These are phyloP conservation scores for Naganishia vaughanmartiniae DNA, from an alignment of 768 basidiomycete species.

Conservation along the genomic window DNA sequence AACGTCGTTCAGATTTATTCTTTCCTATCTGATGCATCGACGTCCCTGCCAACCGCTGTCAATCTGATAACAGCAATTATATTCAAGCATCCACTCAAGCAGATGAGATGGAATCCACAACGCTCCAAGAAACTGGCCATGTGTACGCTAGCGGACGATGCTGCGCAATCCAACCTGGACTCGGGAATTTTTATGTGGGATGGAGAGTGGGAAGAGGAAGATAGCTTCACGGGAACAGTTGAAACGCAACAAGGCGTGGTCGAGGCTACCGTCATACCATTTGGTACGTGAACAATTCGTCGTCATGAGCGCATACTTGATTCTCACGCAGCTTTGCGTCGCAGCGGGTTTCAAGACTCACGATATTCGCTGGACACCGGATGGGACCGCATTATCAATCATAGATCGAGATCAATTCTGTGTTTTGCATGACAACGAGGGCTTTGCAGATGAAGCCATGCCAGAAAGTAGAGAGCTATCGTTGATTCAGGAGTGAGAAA, in stretches of 20 bases:
- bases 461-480: slow-evolving; percentile 19
- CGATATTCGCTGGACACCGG: slow-evolving; percentile 75
- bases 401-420: slow-evolving; percentile 78
- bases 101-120: slow-evolving; percentile 79
- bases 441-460: background rate
- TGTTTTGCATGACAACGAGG: slow-evolving; percentile 42
- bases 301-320: background rate
- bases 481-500: slow-evolving; percentile 19
- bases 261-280: slow-evolving; percentile 84
- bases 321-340: background rate
- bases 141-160: slow-evolving; percentile 65
- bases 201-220: slow-evolving; percentile 46
- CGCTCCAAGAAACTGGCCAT: slow-evolving; percentile 68
- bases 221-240: background rate
- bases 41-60: slow-evolving; percentile 57
- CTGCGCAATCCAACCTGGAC: slow-evolving; percentile 57
- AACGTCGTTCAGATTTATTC: slow-evolving; percentile 67
- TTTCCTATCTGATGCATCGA: slow-evolving; percentile 64
- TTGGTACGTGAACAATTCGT: slow-evolving; percentile 59
- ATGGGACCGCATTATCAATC: slow-evolving; percentile 75
- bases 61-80: slow-evolving; percentile 65
- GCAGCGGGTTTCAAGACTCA: slow-evolving; percentile 69
- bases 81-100: slow-evolving; percentile 62
- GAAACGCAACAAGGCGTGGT: slow-evolving; percentile 63
- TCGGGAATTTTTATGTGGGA: slow-evolving; percentile 44